Evolutionary conservation across 495 filamentous ascomycete genomes (phyloP), one percentile per base, ranked within the genome.

Genomic region (Elasticomyces elasticus): DNA sequence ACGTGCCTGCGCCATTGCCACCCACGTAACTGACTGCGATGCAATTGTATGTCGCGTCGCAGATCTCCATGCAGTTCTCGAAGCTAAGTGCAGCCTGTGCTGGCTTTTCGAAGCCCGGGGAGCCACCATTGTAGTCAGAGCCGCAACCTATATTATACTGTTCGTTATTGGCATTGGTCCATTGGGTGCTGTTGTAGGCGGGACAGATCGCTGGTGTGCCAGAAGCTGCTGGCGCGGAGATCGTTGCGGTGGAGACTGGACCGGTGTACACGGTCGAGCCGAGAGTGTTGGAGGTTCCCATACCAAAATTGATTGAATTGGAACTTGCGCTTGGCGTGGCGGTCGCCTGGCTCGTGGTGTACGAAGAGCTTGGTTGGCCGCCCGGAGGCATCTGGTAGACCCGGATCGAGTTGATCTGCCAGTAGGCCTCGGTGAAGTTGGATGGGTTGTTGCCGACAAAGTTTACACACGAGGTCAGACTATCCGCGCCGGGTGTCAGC

Each of bases 371-470:
- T 25, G 40, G 11, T 24, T 37, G 24, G 20, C 30, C 40, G 22
- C 9, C 22, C 4, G 15, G 1, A 5, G 30, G 52, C 58, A 61
- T 59, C 23, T 59, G 56, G 28, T 61, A 61, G 20, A 69, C 64
- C 49, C 59, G 64, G 48, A 69, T 58, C 7, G 52, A 67, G 44
- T 60, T 63, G 55, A 69, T 67, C 31, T 49, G 41, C 67, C 67
- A 69, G 56, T 62, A 69, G 0, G 61, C 56, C 1, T 67, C 37
- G 28, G 38, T 45, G 46, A 70, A 70, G 10, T 58, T 51, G 3
- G 49, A 15, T 19, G 67, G 67, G 48, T 66, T 67, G 40, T 56
- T 37, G 22, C 55, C 64, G 17, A 68, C 64, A 49, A 56, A 68
- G 31, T 61, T 38, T 3, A 56, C 45, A 33, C 58, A 61, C 3